Percentiles rank a stretch among this genome's conserved stretches.
Evolutionary conservation across 306 rosid genomes (phyloP).

Genomic region (Morella rubra): DNA sequence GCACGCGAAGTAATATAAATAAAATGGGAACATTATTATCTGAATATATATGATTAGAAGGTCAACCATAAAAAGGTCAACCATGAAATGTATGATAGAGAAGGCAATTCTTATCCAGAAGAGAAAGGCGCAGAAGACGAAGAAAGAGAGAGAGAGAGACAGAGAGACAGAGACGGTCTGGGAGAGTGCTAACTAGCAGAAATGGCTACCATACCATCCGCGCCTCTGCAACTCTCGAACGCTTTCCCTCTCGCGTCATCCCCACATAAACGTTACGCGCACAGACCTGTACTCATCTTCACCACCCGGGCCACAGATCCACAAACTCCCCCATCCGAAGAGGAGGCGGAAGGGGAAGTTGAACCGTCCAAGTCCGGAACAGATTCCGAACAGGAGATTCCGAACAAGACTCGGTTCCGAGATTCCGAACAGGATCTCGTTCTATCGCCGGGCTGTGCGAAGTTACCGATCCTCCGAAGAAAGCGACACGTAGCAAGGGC

Average conservation of each 20-base stretch:
- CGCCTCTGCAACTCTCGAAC: constrained; percentile 47
- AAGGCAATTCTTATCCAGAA: constrained; percentile 25
- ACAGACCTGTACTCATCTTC: constrained; percentile 38
- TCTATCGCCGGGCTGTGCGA: too few relatives aligned
- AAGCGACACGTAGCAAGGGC: too few relatives aligned
- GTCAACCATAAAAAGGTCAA: not conserved
- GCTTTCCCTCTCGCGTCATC: constrained; percentile 40
- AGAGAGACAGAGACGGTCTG: too few relatives aligned
- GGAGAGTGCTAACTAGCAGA: not conserved
- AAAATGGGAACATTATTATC: too few relatives aligned
- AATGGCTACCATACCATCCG: constrained; percentile 60
- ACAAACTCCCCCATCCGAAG: constrained; percentile 46
- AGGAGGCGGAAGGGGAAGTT: constrained; percentile 12
- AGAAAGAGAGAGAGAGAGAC: too few relatives aligned
- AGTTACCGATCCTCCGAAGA: too few relatives aligned
- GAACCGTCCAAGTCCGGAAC: constrained; percentile 21
- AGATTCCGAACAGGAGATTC: constrained; percentile 27
- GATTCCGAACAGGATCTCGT: too few relatives aligned
- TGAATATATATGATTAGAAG: too few relatives aligned
- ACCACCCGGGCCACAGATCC: constrained; percentile 53
- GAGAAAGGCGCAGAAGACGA: not conserved
- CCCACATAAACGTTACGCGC: constrained; percentile 37
- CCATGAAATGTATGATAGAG: too few relatives aligned
- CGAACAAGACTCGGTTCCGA: too few relatives aligned
- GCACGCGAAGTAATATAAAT: too few relatives aligned